Percentiles rank a stretch among this genome's conserved stretches.
phyloP scores from a whole-genome alignment of 2,329 filamentous ascomycete species.

The Harringtonia aguacate region DNA sequence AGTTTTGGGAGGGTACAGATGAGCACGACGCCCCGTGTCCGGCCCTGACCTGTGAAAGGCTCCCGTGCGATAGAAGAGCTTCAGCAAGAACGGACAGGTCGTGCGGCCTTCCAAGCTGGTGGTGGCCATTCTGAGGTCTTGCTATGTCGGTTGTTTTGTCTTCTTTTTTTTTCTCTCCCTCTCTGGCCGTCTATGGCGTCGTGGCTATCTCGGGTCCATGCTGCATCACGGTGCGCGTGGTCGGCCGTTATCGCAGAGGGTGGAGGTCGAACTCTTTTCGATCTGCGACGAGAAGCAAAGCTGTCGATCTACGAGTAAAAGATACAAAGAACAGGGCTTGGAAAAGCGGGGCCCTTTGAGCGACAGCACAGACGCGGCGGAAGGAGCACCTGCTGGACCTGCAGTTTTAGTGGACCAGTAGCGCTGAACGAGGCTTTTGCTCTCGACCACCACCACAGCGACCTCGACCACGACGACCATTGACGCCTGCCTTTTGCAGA shows the following conservation, averaged over 20 bases:
- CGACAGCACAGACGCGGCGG: too few relatives aligned
- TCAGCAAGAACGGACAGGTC: constrained; percentile 61
- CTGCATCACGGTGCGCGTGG: constrained; percentile 6
- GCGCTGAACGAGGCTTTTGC: too few relatives aligned
- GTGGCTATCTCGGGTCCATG: not conserved
- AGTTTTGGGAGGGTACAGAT: too few relatives aligned
- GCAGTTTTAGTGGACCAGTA: not conserved
- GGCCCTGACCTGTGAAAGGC: constrained; percentile 57
- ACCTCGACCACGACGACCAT: too few relatives aligned
- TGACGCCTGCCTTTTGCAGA: too few relatives aligned
- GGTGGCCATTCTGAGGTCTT: constrained; percentile 1
- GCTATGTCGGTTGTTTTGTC: not conserved
- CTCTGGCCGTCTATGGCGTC: not conserved
- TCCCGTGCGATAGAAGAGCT: constrained; percentile 70
- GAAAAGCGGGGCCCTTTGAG: not conserved
- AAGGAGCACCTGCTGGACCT: not conserved
- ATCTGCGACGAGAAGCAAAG: not conserved
- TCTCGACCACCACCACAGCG: too few relatives aligned
- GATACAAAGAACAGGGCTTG: not conserved
- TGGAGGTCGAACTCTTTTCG: too few relatives aligned
- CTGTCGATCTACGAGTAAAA: too few relatives aligned
- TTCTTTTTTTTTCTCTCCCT: not conserved
- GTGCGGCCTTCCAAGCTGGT: constrained; percentile 35
- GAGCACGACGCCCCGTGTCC: too few relatives aligned
- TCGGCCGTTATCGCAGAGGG: too few relatives aligned